Evolutionary conservation across 2,329 filamentous ascomycete species (phyloP), one percentile per base, ranked within the genome.

Genomic region (Incumbomyces lentus): DNA sequence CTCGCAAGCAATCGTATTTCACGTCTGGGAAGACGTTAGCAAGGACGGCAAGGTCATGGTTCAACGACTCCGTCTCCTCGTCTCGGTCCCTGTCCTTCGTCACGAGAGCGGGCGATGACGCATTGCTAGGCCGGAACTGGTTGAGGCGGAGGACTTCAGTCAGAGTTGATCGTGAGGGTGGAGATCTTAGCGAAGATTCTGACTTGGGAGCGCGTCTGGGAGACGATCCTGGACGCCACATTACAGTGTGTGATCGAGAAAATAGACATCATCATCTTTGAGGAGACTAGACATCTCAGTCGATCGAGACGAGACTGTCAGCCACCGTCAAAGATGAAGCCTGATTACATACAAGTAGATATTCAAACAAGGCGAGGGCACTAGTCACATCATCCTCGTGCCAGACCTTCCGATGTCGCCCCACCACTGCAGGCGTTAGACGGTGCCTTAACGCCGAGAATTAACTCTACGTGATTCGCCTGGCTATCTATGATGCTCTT

Each of bases 1-100:
- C 69, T 6, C 69, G 67, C 35, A 72, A 68, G 4, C 71, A 68
- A 49, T 72, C 69, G 44, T 67, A 55, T 41, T 64, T 64, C 35
- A 71, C 60, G 49, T 71, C 68, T 1, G 69, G 69, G 38, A 72
- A 73, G 11, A 71, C 59, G 10, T 60, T 59, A 2, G 64, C 64
- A 2, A 73, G 60, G 1, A 62, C 59, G 19, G 61, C 57, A 10
- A 73, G 56, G 16, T 66, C 63, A 8, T 59, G 52, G 51, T 73
- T 73, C 26, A 70, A 55, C 31, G 64, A 60, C 36, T 67, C 63
- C 4, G 55, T 60, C 14, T 53, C 53, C 30, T 62, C 61, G 45
- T 68, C 60, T 40, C 52, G 47, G 33, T 53, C 49, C 37, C 62
- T 57, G 3, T 48, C 45, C 26, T 59, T 51, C 22, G 51, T 45